These are phyloP conservation scores for Penicillium polonicum DNA, from an alignment of 2,329 filamentous ascomycete species.

Conservation along the genomic window DNA sequence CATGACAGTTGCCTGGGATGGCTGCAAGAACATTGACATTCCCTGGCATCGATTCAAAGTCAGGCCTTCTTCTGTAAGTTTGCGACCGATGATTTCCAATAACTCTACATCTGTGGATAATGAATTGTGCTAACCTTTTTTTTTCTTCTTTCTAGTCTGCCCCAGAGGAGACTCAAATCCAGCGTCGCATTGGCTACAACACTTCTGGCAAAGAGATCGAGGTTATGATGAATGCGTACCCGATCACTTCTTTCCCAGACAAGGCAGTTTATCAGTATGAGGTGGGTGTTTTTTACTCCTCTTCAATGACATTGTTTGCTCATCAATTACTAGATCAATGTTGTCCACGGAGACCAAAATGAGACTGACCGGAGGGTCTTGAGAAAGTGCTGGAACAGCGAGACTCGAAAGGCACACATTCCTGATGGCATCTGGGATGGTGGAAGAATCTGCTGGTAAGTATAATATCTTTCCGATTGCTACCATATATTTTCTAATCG, in stretches of 20 bases:
- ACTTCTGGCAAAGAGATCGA: constrained; percentile 55
- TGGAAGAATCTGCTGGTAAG: constrained; percentile 79
- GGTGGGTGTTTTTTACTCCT: constrained; percentile 53
- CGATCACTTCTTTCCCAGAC: constrained; percentile 60
- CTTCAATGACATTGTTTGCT: constrained; percentile 5
- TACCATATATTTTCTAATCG: constrained; percentile 32
- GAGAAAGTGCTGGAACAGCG: constrained; percentile 73
- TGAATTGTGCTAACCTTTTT: not conserved
- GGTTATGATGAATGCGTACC: constrained; percentile 71
- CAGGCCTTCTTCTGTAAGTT: not conserved
- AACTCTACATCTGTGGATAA: not conserved
- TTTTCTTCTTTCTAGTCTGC: not conserved
- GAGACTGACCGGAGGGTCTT: constrained; percentile 56
- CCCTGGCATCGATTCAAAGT: constrained; percentile 9
- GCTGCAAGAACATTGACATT: constrained; percentile 9
- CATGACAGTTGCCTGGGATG: constrained; percentile 4
- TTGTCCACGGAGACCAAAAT: constrained; percentile 64
- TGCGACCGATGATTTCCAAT: not conserved
- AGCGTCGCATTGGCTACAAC: constrained; percentile 48
- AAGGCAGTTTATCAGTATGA: constrained; percentile 79
- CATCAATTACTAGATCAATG: constrained; percentile 55
- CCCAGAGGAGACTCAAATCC: not conserved
- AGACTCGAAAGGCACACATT: constrained; percentile 29
- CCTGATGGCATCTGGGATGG: constrained; percentile 70
- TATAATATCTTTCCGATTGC: constrained; percentile 25